Base-by-base conservation (phyloP, 139 green algal genomes). In the Desmodesmus armatus region DNA sequence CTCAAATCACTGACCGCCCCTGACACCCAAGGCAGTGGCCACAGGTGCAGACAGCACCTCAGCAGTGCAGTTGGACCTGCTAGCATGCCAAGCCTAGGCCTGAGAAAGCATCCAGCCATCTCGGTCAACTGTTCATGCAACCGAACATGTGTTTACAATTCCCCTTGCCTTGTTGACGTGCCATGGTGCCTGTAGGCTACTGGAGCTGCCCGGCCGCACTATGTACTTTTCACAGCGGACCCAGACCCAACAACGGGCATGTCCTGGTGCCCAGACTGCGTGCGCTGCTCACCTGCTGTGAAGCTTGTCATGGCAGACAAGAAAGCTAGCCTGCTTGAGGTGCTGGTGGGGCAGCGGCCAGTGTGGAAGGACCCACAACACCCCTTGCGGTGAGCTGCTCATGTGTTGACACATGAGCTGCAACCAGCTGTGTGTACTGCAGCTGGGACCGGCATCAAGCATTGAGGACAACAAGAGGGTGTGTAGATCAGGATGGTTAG, bases 241-340 rank as follows among this genome's bases (percentile, higher is more conserved):
- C 29, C 44, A 15, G 70, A 82, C 78, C 78, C 85, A 25, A 53
- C 44, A 0, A 89, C 85, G 3, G 77, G 71, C 13, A 39, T 80
- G n/a, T 55, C 71, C 13, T 89, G 85, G 85, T 89, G 85, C 70
- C 85, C 85, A 33, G 85, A 89, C 70, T 89, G 85, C 51, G 76
- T 82, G 44, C 86, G 86, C 72, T 77, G 60, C 7, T 25, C 62
- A 5, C 63, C 62, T 17, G 73, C 86, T n/a, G 80, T 83, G 19
- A 75, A 76, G 49, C 23, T 9, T 27, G 37, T 70, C 15, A 49
- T 65, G 17, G 72, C 40, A 5, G 86, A 78, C 27, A 65, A 60
- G 41, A 73, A 63, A 1, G 77, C 49, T 2, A 43, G 77, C 21
- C 41, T 88, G 77, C 85, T 85, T 5, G 78, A 88, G 78, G 80